A percentile compares a stretch with the other conserved stretches of the same genome.
Conservation (phyloP, 306 rosid species). For the Lablab purpureus region DNA sequence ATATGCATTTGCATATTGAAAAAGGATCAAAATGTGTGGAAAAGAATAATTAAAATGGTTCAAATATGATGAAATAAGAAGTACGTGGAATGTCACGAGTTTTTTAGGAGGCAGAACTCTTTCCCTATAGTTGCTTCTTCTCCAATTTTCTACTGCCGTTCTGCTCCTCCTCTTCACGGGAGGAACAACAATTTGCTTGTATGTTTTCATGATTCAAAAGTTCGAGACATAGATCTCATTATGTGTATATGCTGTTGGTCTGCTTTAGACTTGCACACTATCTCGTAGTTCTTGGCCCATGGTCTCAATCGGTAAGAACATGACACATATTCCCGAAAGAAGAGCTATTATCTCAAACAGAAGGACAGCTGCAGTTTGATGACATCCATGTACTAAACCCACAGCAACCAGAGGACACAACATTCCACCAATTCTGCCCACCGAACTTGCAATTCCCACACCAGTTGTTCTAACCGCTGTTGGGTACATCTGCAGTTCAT, state of each 20-base stretch:
- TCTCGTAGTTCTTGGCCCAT: conserved; percentile 79
- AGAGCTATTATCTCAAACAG: conserved; percentile 76
- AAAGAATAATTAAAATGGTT: conserved; percentile 2
- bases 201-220: conserved; percentile 17
- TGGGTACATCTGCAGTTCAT: conserved; percentile 82
- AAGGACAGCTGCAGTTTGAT: conserved; percentile 78
- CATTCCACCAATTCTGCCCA: conserved; percentile 96
- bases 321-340: conserved; percentile 79
- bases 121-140: not conserved
- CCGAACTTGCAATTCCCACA: conserved; percentile 87
- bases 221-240: conserved; percentile 4
- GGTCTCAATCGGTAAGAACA: conserved; percentile 88
- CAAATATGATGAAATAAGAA: not conserved
- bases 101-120: not conserved
- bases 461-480: conserved; percentile 92
- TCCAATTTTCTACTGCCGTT: not conserved
- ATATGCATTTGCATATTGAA: not conserved
- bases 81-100: not conserved
- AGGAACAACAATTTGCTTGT: not conserved
- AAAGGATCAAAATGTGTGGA: not conserved
- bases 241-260: conserved; percentile 4
- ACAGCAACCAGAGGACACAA: conserved; percentile 90
- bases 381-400: conserved; percentile 84
- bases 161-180: conserved; percentile 23
- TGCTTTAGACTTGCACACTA: conserved; percentile 49